phyloP scores from a whole-genome alignment of 2,329 filamentous ascomycete genomes.

The Orbilia javanica region DNA sequence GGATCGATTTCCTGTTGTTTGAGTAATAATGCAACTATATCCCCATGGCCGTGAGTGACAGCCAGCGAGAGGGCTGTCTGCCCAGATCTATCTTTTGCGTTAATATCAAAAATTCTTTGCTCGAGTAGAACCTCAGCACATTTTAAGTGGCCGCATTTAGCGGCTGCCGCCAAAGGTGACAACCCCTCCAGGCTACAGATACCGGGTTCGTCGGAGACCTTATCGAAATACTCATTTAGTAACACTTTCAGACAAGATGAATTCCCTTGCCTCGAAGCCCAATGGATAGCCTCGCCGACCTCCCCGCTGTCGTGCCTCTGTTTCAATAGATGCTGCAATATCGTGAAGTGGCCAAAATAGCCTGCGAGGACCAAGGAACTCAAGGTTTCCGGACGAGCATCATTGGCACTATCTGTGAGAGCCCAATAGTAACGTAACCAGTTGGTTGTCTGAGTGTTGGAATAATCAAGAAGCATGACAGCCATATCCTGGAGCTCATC shows the following conservation, averaged over 20 bases:
- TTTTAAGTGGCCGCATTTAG: slow-evolving; percentile 10
- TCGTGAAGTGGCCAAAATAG: slow-evolving; percentile 20
- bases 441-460: background rate
- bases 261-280: slow-evolving; percentile 24
- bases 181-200: background rate
- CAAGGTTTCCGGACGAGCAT: background rate
- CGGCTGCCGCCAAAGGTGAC: slow-evolving; percentile 16
- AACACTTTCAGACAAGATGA: slow-evolving; percentile 7
- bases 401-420: background rate
- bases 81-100: background rate
- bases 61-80: slow-evolving; percentile 20
- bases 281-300: slow-evolving; percentile 3
- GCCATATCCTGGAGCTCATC: slow-evolving; percentile 9
- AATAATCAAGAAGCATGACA: background rate
- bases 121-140: slow-evolving; percentile 3
- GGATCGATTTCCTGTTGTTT: slow-evolving; percentile 16
- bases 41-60: slow-evolving; percentile 9
- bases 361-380: slow-evolving; percentile 2
- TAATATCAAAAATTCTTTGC: background rate
- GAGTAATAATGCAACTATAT: slow-evolving; percentile 8
- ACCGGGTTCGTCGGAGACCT: background rate
- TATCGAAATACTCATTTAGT: background rate
- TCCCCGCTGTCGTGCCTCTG: background rate
- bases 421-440: slow-evolving; percentile 20
- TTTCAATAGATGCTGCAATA: slow-evolving; percentile 7